A percentile compares a stretch with the other conserved stretches of the same genome.
Conservation (phyloP, 306 rosid species). For the Gastrolobium bilobum region DNA sequence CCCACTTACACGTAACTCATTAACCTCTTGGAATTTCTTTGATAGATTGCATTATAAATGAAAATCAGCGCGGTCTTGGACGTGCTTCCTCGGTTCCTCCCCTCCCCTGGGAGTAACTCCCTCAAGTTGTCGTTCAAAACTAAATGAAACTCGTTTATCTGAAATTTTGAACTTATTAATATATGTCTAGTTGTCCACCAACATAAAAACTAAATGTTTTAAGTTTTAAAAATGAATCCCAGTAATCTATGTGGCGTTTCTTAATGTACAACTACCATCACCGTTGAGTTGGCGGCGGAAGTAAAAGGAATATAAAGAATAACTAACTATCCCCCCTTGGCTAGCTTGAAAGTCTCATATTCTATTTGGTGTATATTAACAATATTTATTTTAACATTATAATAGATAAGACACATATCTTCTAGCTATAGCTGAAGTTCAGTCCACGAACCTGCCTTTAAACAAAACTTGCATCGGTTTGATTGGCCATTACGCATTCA, state of each 20-base stretch:
- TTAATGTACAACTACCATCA: conserved; percentile 27
- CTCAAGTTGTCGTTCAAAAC: conserved; percentile 15
- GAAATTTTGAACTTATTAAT: background rate
- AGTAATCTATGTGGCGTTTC: conserved; percentile 26
- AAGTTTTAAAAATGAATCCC: background rate
- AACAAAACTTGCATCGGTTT: background rate
- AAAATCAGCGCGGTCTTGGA: background rate
- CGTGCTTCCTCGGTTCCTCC: background rate
- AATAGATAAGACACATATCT: background rate
- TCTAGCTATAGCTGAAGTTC: background rate
- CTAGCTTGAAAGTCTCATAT: background rate
- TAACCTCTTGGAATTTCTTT: conserved; percentile 13
- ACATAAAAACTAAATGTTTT: background rate
- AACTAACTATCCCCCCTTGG: background rate
- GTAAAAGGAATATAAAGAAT: background rate
- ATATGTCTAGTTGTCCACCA: conserved; percentile 26
- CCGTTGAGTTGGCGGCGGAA: background rate
- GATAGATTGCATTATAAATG: background rate
- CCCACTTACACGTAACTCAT: background rate
- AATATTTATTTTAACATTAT: background rate
- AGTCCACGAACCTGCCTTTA: background rate
- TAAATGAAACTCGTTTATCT: background rate
- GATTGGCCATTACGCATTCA: background rate
- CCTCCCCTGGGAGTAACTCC: background rate
- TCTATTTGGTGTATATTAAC: background rate